Percentiles rank a stretch among this genome's conserved stretches.
Conservation (phyloP, 306 rosid genomes). For the Pyrus bretschneideri region DNA sequence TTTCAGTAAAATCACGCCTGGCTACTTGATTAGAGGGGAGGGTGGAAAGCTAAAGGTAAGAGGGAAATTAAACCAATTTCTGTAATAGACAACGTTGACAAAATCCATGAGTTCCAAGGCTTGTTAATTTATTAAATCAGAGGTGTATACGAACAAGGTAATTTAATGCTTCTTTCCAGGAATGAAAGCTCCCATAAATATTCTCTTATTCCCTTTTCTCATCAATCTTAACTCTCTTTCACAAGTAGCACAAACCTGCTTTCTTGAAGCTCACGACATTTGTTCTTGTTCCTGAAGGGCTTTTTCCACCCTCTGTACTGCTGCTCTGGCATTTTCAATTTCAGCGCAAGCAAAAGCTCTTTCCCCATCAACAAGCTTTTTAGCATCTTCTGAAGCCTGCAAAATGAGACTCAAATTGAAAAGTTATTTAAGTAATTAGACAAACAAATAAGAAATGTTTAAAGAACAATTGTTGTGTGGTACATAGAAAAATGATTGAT, state of each 20-base stretch:
- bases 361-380: conserved; percentile 78
- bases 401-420: conserved; percentile 22
- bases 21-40: too few relatives aligned
- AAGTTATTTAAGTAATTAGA: background rate
- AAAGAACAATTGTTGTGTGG: background rate
- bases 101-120: too few relatives aligned
- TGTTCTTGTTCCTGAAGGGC: conserved; percentile 80
- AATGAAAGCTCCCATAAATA: too few relatives aligned
- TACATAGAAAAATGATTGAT: background rate
- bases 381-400: conserved; percentile 94
- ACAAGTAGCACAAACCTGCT: conserved; percentile 48
- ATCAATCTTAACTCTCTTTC: too few relatives aligned
- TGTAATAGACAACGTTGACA: too few relatives aligned
- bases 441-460: background rate
- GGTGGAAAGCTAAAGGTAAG: too few relatives aligned
- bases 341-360: conserved; percentile 94
- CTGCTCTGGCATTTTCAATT: conserved; percentile 87
- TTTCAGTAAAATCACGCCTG: background rate
- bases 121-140: too few relatives aligned
- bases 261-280: conserved; percentile 60
- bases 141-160: too few relatives aligned
- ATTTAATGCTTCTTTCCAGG: too few relatives aligned
- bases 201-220: too few relatives aligned
- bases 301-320: conserved; percentile 87
- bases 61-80: too few relatives aligned